Evolutionary conservation across 345 rosid species (phyloP), one percentile per base, ranked within the genome.

Genomic region (Ceriops zippeliana): DNA sequence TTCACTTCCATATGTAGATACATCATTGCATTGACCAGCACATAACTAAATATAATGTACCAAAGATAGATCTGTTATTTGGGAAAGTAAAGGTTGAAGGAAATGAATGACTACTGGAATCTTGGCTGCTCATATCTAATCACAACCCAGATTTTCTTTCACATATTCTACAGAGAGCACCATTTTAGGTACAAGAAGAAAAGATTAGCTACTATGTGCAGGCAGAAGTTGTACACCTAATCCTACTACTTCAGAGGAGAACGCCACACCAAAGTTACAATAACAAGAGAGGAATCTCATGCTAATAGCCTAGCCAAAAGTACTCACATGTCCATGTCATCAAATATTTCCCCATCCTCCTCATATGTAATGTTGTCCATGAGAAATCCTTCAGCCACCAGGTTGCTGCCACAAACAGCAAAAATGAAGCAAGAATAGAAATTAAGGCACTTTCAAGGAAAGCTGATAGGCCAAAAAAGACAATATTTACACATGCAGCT

Each of bases 321-420:
- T 63, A 61, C 69, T 90, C 76, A 90, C 81, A 92, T 83, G 83
- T 90, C 98, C 98, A 92, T 93, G 84, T 72, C 76, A 61, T 82
- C 81, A 62, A 91, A 91, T 67, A 91, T 84, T 70, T 90, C 96
- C 49, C 80, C 92, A 63, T 91, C 91, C 37, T 88, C 97, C 46
- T 76, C 86, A 9, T 78, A 79, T 15, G 73, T 66, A 20, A 71
- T 69, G 73, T 58, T 74, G 75, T 83, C 84, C 0, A 53, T 16
- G n/a, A 80, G 75, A 78, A 81, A 86, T 60, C 85, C 93, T 53
- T 90, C 96, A 3, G 75, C 79, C 61, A 80, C 87, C 81, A 93
- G 75, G 83, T 93, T 88, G 78, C 98, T 93, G 98, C 77, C 62
- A 70, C 64, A 63, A 24, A 71, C 62, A 79, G 34, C 32, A 68